Conservation (phyloP, 2,329 filamentous ascomycete species). For the Teratosphaeria gauchensis region DNA sequence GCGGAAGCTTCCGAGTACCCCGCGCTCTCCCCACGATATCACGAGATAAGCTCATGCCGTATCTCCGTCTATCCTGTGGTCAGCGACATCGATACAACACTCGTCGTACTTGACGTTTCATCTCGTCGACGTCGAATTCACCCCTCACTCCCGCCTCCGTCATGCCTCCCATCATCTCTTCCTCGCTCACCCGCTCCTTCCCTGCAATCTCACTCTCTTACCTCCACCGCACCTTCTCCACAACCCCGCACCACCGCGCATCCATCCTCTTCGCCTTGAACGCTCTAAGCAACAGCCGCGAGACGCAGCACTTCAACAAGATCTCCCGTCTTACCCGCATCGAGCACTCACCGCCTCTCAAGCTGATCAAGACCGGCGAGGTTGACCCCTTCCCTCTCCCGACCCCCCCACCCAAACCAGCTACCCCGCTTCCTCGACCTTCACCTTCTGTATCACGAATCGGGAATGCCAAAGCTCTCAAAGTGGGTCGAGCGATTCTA, state of each 20-base stretch:
- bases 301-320: slow-evolving; percentile 25
- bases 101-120: background rate
- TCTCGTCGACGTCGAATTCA: background rate
- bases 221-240: slow-evolving; percentile 11
- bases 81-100: background rate
- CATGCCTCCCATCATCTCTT: background rate
- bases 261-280: slow-evolving; percentile 20
- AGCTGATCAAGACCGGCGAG: slow-evolving; percentile 23
- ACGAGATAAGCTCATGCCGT: background rate
- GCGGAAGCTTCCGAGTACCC: background rate
- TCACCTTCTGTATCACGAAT: background rate
- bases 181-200: background rate
- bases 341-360: slow-evolving; percentile 22
- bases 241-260: slow-evolving; percentile 8
- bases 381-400: slow-evolving; percentile 16
- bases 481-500: slow-evolving; percentile 11
- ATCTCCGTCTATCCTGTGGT: background rate
- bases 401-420: background rate
- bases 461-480: slow-evolving; percentile 14
- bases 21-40: background rate
- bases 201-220: background rate
- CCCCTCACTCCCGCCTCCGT: background rate
- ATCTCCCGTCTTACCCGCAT: slow-evolving; percentile 17
- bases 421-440: background rate
- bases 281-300: slow-evolving; percentile 21